Percentiles rank a stretch among this genome's conserved stretches.
Evolutionary conservation across 495 filamentous ascomycete species (phyloP).

Genomic region (Trichoderma asperelloides): DNA sequence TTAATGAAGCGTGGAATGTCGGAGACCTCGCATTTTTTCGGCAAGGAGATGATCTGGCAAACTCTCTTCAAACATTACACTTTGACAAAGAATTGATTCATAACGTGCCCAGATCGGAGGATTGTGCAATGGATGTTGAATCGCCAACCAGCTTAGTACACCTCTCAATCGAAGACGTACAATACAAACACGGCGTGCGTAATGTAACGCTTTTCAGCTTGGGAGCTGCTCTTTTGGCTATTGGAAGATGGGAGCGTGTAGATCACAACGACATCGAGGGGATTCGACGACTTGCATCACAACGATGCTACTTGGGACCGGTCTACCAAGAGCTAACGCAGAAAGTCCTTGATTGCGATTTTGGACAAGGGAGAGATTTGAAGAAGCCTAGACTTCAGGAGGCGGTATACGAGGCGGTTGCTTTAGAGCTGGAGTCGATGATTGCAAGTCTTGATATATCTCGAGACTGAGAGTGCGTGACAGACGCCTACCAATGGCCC

Average conservation of each 20-base stretch:
- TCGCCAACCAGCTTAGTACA: neutral
- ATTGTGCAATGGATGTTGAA: neutral
- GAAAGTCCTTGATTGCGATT: constrained; percentile 15
- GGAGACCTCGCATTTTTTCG: constrained; percentile 14
- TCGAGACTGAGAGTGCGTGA: neutral
- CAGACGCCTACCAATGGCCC: too few species aligned
- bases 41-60: constrained; percentile 10
- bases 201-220: constrained; percentile 20
- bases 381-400: constrained; percentile 14
- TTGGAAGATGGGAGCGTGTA: constrained; percentile 18
- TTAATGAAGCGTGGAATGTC: constrained; percentile 13
- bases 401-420: constrained; percentile 12
- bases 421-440: constrained; percentile 14
- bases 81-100: constrained; percentile 5
- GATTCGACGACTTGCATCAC: constrained; percentile 10
- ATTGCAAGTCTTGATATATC: constrained; percentile 8
- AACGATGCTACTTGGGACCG: constrained; percentile 9
- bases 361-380: constrained; percentile 14
- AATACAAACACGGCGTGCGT: constrained; percentile 16
- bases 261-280: constrained; percentile 10
- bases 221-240: constrained; percentile 19
- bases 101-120: neutral
- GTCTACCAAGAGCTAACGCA: constrained; percentile 11
- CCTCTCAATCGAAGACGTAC: constrained; percentile 12
- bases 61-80: constrained; percentile 16